phyloP scores from a whole-genome alignment of 768 basidiomycete genomes.

The Suillus americanus region DNA sequence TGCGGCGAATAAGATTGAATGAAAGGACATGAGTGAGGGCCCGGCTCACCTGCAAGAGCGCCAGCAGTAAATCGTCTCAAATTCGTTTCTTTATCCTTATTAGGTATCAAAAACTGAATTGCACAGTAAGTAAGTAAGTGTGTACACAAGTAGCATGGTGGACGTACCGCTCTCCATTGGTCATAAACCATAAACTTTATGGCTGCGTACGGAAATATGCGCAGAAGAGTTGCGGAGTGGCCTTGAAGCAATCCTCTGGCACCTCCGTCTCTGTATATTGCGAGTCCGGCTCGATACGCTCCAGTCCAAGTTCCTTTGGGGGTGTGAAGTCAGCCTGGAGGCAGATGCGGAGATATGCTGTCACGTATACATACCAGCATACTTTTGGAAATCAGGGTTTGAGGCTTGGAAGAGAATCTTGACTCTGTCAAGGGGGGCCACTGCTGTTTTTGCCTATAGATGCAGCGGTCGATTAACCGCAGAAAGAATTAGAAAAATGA shows the following conservation, averaged over 20 bases:
- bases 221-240: slow-evolving; percentile 90
- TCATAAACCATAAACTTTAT: slow-evolving; percentile 98
- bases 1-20: slow-evolving; percentile 18
- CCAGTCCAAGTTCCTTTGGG: slow-evolving; percentile 82
- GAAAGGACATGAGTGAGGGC: slow-evolving; percentile 1
- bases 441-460: slow-evolving; percentile 84
- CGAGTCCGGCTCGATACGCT: slow-evolving; percentile 69
- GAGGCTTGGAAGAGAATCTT: slow-evolving; percentile 99
- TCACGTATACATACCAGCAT: slow-evolving; percentile 71
- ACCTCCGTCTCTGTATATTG: slow-evolving; percentile 71
- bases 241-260: slow-evolving; percentile 88
- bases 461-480: slow-evolving; percentile 9
- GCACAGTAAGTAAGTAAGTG: slow-evolving; percentile 1
- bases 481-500: slow-evolving; percentile 6
- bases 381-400: slow-evolving; percentile 92
- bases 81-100: slow-evolving; percentile 74
- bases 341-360: slow-evolving; percentile 19
- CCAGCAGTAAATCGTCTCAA: slow-evolving; percentile 81
- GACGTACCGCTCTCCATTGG: slow-evolving; percentile 70
- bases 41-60: slow-evolving; percentile 71
- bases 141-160: neutral
- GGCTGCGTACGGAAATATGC: slow-evolving; percentile 95
- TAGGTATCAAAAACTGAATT: slow-evolving; percentile 81
- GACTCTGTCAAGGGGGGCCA: slow-evolving; percentile 95
- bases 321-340: slow-evolving; percentile 14